Conservation (phyloP, 2,329 filamentous ascomycete species). For the Septoria petroselini region DNA sequence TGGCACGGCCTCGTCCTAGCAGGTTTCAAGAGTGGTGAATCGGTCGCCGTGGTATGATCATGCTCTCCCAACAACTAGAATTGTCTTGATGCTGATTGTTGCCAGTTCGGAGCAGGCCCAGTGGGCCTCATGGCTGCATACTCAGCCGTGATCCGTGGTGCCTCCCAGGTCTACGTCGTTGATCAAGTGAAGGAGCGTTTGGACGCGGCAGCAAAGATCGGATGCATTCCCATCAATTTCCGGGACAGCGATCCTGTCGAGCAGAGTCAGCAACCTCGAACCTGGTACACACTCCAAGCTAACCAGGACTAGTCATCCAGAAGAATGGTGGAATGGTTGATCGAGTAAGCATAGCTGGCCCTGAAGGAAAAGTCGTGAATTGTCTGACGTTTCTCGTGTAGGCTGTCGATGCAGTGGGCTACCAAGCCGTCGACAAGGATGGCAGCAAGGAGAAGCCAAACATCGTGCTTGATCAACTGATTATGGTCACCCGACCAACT, state of each 20-base stretch:
- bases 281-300: not conserved
- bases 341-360: conserved; percentile 41
- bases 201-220: conserved; percentile 59
- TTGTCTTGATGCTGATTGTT: no score
- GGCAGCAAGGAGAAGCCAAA: conserved; percentile 61
- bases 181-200: conserved; percentile 61
- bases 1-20: conserved; percentile 57
- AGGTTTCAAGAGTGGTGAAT: conserved; percentile 60
- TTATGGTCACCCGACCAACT: conserved; percentile 59
- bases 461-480: conserved; percentile 62
- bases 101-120: conserved; percentile 54
- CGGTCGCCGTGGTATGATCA: conserved; percentile 50
- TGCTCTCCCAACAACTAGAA: no score
- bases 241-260: conserved; percentile 58
- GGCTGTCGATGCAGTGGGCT: conserved; percentile 63
- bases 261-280: conserved; percentile 40
- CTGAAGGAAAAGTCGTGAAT: no score
- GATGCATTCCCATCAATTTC: conserved; percentile 60
- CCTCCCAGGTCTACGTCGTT: conserved; percentile 60
- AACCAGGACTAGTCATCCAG: conserved; percentile 15
- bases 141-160: conserved; percentile 59
- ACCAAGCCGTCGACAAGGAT: conserved; percentile 57
- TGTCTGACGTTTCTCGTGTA: no score
- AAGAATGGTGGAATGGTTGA: conserved; percentile 40
- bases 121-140: conserved; percentile 67